Base-by-base conservation (phyloP, 1,139 yeast genomes). In the Geotrichum restrictum region DNA sequence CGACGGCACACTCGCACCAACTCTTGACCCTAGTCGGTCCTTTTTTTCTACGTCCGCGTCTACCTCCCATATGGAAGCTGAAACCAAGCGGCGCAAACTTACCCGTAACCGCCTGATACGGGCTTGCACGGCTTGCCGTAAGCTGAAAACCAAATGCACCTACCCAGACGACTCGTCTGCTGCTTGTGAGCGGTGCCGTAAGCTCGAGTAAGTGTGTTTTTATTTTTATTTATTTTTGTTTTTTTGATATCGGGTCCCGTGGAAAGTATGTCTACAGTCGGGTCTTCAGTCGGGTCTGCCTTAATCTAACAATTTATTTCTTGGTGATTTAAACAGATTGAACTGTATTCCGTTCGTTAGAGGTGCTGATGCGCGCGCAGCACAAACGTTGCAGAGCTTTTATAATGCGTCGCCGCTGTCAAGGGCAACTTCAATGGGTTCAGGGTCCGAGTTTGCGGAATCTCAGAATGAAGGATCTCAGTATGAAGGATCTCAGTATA, bases 61-160 rank as follows among this genome's bases (percentile, higher is more conserved):
- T n/a, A n/a, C n/a, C n/a, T n/a, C n/a, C n/a, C n/a, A n/a, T n/a
- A 22, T 22, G 32, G 44, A 31, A 29, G 13, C 38, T 11, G 50
- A 47, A 18, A 40, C 18, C 16, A 47, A 51, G 22, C 45, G 49
- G 24, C 22, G 45, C 14, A 33, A 44, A 29, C 45, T 45, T 16
- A 51, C 54, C 16, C 45, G 51, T 24, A 46, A 51, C 37, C 45
- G 54, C 1, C 40, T 36, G 6, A 42, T 51, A n/a, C 47, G 47
- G n/a, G 51, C 54, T 11, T 51, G 51, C 22, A 32, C 51, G 10
- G 42, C 38, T 7, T 51, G 54, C 36, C 42, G 54, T 2, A 43
- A 41, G 21, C 41, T 51, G 2, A 51, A 51, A 31, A 51, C 54
- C 14, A 51, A 47, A 40, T 51, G 54, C 33, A 27, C 43, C 4